These are phyloP conservation scores for Podaxis sp. DNA, from an alignment of 768 basidiomycete species.

Conservation along the genomic window DNA sequence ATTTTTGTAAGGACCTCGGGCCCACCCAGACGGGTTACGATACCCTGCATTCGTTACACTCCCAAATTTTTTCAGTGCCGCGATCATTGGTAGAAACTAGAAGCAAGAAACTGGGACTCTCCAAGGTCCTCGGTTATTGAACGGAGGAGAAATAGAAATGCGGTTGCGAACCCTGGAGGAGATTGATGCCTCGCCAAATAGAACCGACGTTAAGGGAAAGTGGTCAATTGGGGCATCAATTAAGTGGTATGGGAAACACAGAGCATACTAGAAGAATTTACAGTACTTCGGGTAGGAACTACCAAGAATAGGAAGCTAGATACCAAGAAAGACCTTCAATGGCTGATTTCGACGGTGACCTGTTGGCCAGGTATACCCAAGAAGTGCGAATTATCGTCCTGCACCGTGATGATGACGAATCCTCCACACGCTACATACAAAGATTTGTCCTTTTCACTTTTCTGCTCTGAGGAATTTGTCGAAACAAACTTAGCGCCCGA, in stretches of 20 bases:
- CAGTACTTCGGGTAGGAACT: neutral
- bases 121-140: neutral
- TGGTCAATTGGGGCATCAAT: neutral
- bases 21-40: no score
- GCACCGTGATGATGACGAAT: conserved; percentile 21
- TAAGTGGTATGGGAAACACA: neutral
- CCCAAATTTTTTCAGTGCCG: neutral
- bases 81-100: neutral
- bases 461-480: neutral
- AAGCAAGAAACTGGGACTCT: neutral
- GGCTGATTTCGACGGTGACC: conserved; percentile 19
- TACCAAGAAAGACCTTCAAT: neutral
- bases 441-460: neutral
- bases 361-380: conserved; percentile 28
- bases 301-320: neutral
- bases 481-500: neutral
- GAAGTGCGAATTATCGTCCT: conserved; percentile 27
- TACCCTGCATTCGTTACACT: no score
- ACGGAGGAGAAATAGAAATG: neutral
- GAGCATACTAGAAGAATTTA: conserved; percentile 1
- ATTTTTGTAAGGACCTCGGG: no score
- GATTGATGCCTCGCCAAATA: neutral
- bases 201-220: neutral
- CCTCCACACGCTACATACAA: conserved; percentile 21
- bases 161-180: neutral